Conservation (phyloP, 257 asterid genomes). For the Solanum piurae region DNA sequence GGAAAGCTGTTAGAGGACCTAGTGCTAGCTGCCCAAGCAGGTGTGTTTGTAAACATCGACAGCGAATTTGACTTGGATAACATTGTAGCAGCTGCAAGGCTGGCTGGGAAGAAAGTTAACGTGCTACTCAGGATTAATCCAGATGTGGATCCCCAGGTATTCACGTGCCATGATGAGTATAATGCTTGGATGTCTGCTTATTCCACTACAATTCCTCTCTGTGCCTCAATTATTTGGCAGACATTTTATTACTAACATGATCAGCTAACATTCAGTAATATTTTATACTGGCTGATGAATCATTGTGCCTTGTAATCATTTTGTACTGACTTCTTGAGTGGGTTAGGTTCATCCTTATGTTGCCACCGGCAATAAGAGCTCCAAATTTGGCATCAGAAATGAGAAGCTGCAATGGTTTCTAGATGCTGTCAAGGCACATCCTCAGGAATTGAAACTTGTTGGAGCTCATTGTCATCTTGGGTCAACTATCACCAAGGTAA, state of each 20-base stretch:
- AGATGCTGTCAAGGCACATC: constrained; percentile 87
- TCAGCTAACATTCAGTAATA: neutral
- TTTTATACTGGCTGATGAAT: neutral
- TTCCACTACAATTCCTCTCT: neutral
- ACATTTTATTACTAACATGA: neutral
- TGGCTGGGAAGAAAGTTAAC: constrained; percentile 75
- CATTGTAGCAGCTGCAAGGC: constrained; percentile 69
- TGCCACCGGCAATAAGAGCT: constrained; percentile 94
- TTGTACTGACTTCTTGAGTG: neutral
- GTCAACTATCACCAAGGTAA: constrained; percentile 91
- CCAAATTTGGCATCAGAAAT: constrained; percentile 90
- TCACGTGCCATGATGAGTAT: neutral
- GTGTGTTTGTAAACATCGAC: constrained; percentile 81
- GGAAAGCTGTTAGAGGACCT: constrained; percentile 87
- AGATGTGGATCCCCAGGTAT: constrained; percentile 98
- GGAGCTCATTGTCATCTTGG: constrained; percentile 99
- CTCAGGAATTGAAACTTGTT: constrained; percentile 78
- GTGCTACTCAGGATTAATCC: constrained; percentile 90
- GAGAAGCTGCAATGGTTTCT: constrained; percentile 96
- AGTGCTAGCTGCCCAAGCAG: constrained; percentile 81
- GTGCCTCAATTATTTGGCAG: neutral
- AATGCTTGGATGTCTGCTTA: neutral
- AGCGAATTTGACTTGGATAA: constrained; percentile 94
- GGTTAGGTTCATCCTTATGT: constrained; percentile 91
- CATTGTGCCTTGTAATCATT: neutral